Base-by-base conservation (phyloP, 108 stramenopile genomes). In the Nitzschia putrida region DNA sequence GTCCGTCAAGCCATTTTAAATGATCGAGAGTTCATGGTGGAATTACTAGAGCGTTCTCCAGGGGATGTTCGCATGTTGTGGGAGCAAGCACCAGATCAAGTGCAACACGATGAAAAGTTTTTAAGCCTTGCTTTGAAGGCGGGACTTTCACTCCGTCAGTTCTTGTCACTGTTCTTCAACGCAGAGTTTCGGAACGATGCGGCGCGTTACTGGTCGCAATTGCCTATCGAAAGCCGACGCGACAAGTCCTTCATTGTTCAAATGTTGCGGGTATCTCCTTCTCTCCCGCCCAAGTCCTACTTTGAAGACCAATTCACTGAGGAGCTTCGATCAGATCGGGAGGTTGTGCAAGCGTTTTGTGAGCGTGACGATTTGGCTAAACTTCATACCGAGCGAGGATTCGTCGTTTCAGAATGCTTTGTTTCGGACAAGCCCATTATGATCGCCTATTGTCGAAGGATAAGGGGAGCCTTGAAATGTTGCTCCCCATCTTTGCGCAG, bases 231-330 rank as follows among this genome's bases (percentile, higher is more conserved):
- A 34, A 61, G 57, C 50, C 73, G 29, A 20, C 26, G 8, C 20
- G 77, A 79, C 34, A 79, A 73, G 56, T 72, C 73, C 45, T 73
- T 69, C 57, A 53, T 79, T 52, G 42, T 79, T 49, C 24, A 23
- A 7, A 57, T 54, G 7, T 60, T 79, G 41, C 45, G 1, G 9
- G 16, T 70, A 20, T 53, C 64, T 44, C 56, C 61, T 0, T 29
- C 39, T 18, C 49, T 80, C 3, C 79, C 79, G 3, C 24, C 25
- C 29, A 69, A 80, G 54, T 49, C 56, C 8, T 63, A 80, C 59
- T 80, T 80, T 61, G 79, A 80, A 58, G 64, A 73, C 12, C 4
- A 8, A n/a, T 80, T 80, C 26, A 63, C 68, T 8, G 54, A 74
- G 20, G 41, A 42, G 7, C 56, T 80, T 12, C 72, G 73, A 24